These are phyloP conservation scores for Tulasnella sp. DNA, from an alignment of 768 basidiomycete genomes.

Conservation along the genomic window DNA sequence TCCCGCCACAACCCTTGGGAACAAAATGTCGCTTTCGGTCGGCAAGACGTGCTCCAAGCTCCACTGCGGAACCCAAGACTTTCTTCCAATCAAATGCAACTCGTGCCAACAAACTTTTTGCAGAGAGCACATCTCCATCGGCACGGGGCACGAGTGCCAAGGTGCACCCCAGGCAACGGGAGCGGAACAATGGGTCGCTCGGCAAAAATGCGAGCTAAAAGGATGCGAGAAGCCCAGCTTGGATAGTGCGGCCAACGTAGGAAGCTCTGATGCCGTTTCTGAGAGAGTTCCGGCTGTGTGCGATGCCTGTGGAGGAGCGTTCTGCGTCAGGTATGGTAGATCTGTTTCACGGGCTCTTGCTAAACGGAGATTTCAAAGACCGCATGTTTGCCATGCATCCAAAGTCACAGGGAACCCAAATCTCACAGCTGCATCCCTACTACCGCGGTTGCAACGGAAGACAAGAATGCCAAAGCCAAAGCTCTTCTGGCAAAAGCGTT, in stretches of 20 bases:
- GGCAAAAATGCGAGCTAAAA: conserved; percentile 49
- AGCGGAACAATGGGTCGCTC: conserved; percentile 22
- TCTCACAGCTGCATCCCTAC: conserved; percentile 44
- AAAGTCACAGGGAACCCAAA: conserved; percentile 64
- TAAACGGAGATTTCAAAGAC: conserved; percentile 27
- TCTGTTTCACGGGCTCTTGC: conserved; percentile 9
- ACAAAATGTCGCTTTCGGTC: neutral
- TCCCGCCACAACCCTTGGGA: neutral
- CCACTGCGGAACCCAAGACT: conserved; percentile 60
- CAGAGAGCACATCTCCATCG: conserved; percentile 56
- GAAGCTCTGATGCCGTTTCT: conserved; percentile 34
- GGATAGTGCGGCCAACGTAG: conserved; percentile 33
- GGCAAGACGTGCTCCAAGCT: neutral
- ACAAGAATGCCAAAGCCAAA: conserved; percentile 50
- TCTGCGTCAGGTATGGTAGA: conserved; percentile 57
- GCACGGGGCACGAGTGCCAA: conserved; percentile 55
- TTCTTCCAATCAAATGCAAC: conserved; percentile 67
- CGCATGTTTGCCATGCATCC: conserved; percentile 36
- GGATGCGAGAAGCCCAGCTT: conserved; percentile 56
- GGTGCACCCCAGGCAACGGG: conserved; percentile 1
- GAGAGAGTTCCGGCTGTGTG: conserved; percentile 41
- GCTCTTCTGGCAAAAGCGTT: conserved; percentile 56
- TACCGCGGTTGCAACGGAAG: conserved; percentile 30
- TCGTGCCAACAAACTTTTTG: conserved; percentile 60
- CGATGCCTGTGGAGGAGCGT: conserved; percentile 51